Conservation (phyloP, 768 basidiomycete genomes). For the Hygrophorus pudorinus region DNA sequence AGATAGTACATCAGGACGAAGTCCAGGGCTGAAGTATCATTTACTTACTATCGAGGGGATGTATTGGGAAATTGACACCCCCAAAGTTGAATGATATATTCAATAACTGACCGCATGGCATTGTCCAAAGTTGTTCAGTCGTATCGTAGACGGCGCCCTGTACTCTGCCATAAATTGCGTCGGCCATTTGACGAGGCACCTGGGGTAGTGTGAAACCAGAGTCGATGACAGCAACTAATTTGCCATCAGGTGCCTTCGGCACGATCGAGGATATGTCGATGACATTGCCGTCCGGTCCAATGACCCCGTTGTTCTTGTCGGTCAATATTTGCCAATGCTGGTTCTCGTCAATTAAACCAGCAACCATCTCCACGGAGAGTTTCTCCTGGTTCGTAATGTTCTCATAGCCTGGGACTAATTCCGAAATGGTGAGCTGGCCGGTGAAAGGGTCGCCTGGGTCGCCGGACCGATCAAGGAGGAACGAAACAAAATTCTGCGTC, state of each 20-base stretch:
- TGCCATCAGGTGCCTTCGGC: constrained; percentile 47
- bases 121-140: constrained; percentile 48
- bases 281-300: constrained; percentile 64
- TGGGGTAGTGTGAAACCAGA: constrained; percentile 50
- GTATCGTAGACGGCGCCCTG: constrained; percentile 59
- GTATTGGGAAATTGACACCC: constrained; percentile 56
- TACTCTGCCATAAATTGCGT: constrained; percentile 75
- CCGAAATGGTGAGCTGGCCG: constrained; percentile 63
- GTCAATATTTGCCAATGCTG: constrained; percentile 78
- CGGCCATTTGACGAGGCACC: constrained; percentile 51
- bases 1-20: no score
- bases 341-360: constrained; percentile 35
- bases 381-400: constrained; percentile 53
- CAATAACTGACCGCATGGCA: constrained; percentile 67
- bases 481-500: constrained; percentile 53
- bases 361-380: constrained; percentile 56
- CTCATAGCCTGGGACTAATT: constrained; percentile 51
- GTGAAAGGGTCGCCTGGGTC: constrained; percentile 41
- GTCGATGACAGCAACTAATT: constrained; percentile 65
- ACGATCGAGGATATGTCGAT: constrained; percentile 58
- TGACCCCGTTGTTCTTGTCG: constrained; percentile 50
- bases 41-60: constrained; percentile 47
- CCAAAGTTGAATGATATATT: constrained; percentile 67
- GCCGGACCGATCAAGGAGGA: constrained; percentile 52
- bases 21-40: no score